Percentiles rank a stretch among this genome's conserved stretches.
Conservation (phyloP, 257 asterid species). For the Fraxinus anomala region DNA sequence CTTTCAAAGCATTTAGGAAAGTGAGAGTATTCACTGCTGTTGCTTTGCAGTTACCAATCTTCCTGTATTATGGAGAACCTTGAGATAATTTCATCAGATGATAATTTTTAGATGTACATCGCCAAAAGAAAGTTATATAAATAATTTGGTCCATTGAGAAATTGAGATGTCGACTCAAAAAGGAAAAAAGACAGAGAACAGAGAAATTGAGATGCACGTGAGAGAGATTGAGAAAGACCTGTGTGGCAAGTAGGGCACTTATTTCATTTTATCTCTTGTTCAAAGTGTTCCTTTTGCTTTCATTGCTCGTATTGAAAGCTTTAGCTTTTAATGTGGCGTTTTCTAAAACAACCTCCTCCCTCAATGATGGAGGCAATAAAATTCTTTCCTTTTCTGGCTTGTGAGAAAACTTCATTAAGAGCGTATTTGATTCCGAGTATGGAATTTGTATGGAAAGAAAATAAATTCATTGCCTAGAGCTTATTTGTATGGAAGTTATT, state of each 20-base stretch:
- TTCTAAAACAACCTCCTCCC: background rate
- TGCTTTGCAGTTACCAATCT: background rate
- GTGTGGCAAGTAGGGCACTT: background rate
- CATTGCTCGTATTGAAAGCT: background rate
- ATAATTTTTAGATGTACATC: background rate
- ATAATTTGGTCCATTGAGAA: background rate
- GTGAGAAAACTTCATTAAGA: background rate
- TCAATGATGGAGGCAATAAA: background rate
- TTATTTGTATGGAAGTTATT: no score
- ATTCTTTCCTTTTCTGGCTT: background rate
- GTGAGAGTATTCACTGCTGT: background rate
- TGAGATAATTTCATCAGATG: conserved; percentile 10
- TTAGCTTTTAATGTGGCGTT: background rate
- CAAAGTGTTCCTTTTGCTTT: background rate
- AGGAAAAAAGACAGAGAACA: background rate
- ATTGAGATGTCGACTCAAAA: background rate
- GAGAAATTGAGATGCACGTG: background rate
- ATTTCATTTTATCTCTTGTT: background rate
- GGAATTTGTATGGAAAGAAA: no score
- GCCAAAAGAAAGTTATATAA: background rate
- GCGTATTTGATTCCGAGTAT: no score
- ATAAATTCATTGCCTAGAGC: no score
- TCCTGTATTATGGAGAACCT: background rate
- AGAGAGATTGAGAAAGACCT: background rate
- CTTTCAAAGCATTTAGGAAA: background rate